Conservation (phyloP, 2,329 filamentous ascomycete species). For the Tolypocladium ovalisporum region DNA sequence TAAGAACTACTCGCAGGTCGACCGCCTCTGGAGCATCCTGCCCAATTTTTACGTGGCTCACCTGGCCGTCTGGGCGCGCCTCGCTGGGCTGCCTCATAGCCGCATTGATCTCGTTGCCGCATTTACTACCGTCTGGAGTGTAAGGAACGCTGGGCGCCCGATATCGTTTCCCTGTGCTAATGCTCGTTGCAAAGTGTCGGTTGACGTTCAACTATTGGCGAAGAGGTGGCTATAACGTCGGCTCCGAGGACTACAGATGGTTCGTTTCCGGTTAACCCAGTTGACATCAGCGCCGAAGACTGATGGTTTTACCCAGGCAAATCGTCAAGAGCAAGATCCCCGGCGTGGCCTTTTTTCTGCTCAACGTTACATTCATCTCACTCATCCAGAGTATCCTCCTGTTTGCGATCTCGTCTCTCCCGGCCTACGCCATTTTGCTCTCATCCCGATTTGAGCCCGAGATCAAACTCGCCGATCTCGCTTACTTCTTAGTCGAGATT, state of each 20-base stretch:
- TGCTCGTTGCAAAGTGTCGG: constrained; percentile 26
- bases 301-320: constrained; percentile 34
- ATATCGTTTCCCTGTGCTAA: neutral
- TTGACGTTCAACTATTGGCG: constrained; percentile 97
- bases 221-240: constrained; percentile 79
- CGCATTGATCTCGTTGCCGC: constrained; percentile 63
- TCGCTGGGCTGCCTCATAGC: constrained; percentile 58
- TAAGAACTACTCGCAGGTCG: constrained; percentile 93
- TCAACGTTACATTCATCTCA: constrained; percentile 87
- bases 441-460: constrained; percentile 50
- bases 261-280: constrained; percentile 9
- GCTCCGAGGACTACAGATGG: constrained; percentile 94
- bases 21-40: constrained; percentile 83
- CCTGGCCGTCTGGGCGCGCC: constrained; percentile 70
- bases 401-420: constrained; percentile 60
- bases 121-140: constrained; percentile 69
- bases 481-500: constrained; percentile 35
- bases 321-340: constrained; percentile 59
- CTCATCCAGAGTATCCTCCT: constrained; percentile 74
- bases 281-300: neutral
- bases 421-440: constrained; percentile 75
- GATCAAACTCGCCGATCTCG: constrained; percentile 32
- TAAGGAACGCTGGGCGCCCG: constrained; percentile 29
- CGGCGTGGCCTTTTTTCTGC: constrained; percentile 60
- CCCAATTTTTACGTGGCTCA: constrained; percentile 81